These are phyloP conservation scores for Acer yangbiense DNA, from an alignment of 345 rosid genomes.

Conservation along the genomic window DNA sequence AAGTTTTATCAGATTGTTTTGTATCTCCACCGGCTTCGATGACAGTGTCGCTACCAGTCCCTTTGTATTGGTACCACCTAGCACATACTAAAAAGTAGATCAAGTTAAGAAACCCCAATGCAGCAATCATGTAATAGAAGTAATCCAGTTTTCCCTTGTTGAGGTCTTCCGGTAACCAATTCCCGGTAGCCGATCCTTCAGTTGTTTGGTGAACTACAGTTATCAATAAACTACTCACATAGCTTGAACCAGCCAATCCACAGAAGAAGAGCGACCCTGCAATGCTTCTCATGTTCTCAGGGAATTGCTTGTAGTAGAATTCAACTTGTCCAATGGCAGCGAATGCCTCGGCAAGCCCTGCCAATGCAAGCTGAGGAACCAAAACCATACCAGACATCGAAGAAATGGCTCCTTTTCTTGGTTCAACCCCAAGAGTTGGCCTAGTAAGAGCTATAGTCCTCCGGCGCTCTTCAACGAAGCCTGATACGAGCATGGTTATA, in stretches of 20 bases:
- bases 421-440: slow-evolving; percentile 43
- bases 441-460: slow-evolving; percentile 42
- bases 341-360: slow-evolving; percentile 52
- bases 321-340: slow-evolving; percentile 43
- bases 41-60: not conserved
- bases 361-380: slow-evolving; percentile 46
- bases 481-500: slow-evolving; percentile 40
- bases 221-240: slow-evolving; percentile 43
- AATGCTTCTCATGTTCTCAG: slow-evolving; percentile 62
- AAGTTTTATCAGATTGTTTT: slow-evolving; percentile 9
- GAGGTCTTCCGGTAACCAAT: slow-evolving; percentile 60
- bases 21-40: slow-evolving; percentile 16
- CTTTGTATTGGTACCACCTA: slow-evolving; percentile 48
- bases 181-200: slow-evolving; percentile 25
- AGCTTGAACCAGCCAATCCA: slow-evolving; percentile 44
- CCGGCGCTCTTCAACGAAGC: slow-evolving; percentile 36
- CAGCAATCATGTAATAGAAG: slow-evolving; percentile 47
- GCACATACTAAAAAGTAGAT: slow-evolving; percentile 44
- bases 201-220: slow-evolving; percentile 41
- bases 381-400: slow-evolving; percentile 49
- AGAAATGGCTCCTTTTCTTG: slow-evolving; percentile 49
- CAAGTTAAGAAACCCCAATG: slow-evolving; percentile 33
- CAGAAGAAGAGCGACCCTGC: slow-evolving; percentile 49
- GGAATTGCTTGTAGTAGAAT: slow-evolving; percentile 61
- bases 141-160: slow-evolving; percentile 54